Conservation (phyloP, 139 green algal genomes). For the Deuterostichococcus epilithicus region DNA sequence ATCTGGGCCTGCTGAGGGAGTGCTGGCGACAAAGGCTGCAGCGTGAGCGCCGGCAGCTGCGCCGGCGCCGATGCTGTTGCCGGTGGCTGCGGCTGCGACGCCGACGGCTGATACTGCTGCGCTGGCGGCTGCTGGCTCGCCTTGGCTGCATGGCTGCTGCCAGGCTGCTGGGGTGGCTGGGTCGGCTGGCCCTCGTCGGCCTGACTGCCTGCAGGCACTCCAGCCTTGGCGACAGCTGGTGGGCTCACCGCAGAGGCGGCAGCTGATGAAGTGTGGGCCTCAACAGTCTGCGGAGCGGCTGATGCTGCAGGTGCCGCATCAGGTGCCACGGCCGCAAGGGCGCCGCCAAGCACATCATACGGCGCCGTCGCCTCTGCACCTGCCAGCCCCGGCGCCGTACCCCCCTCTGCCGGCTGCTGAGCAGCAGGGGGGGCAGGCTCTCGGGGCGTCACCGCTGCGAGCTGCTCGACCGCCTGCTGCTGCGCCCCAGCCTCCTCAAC, state of each 20-base stretch:
- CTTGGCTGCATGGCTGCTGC: neutral
- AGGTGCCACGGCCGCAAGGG: neutral
- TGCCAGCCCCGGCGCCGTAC: neutral
- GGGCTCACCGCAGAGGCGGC: too few relatives aligned
- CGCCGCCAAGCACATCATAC: neutral
- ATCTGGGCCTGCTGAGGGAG: neutral
- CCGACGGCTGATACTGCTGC: neutral
- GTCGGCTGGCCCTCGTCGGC: neutral
- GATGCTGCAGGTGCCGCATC: neutral
- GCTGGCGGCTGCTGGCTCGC: neutral
- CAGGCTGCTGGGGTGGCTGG: neutral
- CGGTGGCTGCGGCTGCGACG: conserved; percentile 1
- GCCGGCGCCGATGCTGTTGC: neutral
- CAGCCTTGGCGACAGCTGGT: too few relatives aligned
- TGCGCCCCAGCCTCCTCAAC: too few relatives aligned
- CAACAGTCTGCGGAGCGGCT: neutral
- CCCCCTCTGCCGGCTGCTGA: too few relatives aligned
- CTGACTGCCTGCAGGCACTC: too few relatives aligned
- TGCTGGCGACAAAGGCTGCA: neutral
- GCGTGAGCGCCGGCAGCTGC: neutral
- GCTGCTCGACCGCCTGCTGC: neutral
- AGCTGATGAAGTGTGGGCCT: too few relatives aligned
- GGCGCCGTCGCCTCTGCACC: neutral
- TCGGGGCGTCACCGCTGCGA: too few relatives aligned
- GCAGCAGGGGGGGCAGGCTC: too few relatives aligned